phyloP scores from a whole-genome alignment of 306 rosid genomes.

The Delonix regia region DNA sequence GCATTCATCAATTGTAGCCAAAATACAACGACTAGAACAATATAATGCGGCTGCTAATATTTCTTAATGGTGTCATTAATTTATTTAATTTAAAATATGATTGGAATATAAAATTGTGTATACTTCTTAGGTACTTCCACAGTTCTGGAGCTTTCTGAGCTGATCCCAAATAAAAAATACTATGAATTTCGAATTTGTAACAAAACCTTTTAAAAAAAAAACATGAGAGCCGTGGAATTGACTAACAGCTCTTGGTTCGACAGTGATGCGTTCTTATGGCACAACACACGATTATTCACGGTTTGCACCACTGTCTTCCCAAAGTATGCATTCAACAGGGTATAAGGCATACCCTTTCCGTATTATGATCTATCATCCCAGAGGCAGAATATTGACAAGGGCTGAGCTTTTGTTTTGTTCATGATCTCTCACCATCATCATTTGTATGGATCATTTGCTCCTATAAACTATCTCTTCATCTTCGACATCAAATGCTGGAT shows the following conservation, averaged over 20 bases:
- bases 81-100: background rate
- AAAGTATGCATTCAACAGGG: background rate
- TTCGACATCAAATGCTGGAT: conserved; percentile 75
- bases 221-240: background rate
- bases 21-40: too few relatives aligned
- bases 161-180: background rate
- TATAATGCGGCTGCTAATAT: background rate
- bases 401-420: background rate
- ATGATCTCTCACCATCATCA: background rate
- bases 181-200: background rate
- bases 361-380: background rate
- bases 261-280: background rate
- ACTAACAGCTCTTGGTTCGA: background rate
- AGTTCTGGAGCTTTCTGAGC: background rate
- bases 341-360: background rate
- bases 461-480: conserved; percentile 68
- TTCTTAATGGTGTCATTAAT: background rate
- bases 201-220: too few relatives aligned
- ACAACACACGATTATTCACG: background rate
- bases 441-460: conserved; percentile 47
- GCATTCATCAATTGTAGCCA: too few relatives aligned
- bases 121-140: background rate
- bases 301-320: background rate
- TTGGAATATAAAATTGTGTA: background rate
- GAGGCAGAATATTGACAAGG: background rate